These are phyloP conservation scores for Panaeolus papilionaceus DNA, from an alignment of 768 basidiomycete genomes.

Conservation along the genomic window DNA sequence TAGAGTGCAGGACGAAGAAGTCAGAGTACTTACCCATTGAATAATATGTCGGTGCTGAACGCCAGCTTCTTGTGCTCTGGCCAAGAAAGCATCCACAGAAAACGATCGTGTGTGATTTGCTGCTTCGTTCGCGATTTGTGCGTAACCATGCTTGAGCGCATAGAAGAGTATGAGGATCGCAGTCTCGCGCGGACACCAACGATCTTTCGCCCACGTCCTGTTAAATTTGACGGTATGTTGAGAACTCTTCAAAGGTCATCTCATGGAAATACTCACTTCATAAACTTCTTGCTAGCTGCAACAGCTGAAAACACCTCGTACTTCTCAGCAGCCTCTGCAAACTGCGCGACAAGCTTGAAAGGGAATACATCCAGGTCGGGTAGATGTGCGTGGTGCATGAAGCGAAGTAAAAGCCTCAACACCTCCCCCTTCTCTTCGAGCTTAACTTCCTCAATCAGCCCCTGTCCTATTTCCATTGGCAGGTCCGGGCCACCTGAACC, in stretches of 20 bases:
- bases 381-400: constrained; percentile 30
- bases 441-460: constrained; percentile 22
- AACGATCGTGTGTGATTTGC: neutral
- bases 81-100: neutral
- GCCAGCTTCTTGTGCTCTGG: neutral
- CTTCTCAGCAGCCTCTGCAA: constrained; percentile 40
- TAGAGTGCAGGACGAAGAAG: no score
- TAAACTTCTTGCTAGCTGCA: constrained; percentile 30
- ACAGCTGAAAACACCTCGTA: constrained; percentile 37
- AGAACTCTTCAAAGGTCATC: no score
- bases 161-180: neutral
- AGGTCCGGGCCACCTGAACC: neutral
- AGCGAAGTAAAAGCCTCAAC: constrained; percentile 33
- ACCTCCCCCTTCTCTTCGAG: constrained; percentile 27
- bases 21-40: neutral
- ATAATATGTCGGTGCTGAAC: neutral
- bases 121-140: neutral
- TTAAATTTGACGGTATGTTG: neutral
- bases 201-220: neutral
- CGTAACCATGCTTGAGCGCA: neutral
- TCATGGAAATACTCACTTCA: constrained; percentile 24
- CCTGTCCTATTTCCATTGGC: neutral
- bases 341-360: constrained; percentile 22
- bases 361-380: constrained; percentile 23
- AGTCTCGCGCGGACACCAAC: neutral